These are phyloP conservation scores for Daldinia eschscholtzii DNA, from an alignment of 2,329 filamentous ascomycete genomes.

Conservation along the genomic window DNA sequence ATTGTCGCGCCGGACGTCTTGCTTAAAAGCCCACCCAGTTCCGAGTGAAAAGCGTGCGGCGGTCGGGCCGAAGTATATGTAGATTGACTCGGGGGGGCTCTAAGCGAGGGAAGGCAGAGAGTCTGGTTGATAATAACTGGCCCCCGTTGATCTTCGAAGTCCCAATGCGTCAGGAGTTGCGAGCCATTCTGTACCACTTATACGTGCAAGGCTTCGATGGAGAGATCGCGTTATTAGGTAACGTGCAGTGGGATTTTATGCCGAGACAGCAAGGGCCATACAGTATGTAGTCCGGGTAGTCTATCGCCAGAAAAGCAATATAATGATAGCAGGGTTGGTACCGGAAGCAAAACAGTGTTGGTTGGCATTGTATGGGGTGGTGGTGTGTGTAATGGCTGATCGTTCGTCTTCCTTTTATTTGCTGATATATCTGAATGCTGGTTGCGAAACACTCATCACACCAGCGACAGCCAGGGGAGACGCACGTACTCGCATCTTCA, in stretches of 20 bases:
- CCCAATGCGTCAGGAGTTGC: constrained; percentile 9
- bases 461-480: constrained; percentile 32
- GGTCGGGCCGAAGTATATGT: constrained; percentile 35
- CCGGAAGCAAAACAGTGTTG: constrained; percentile 36
- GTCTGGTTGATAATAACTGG: constrained; percentile 1
- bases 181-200: constrained; percentile 21
- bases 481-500: constrained; percentile 44
- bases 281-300: constrained; percentile 9
- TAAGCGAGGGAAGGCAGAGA: constrained; percentile 4
- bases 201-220: constrained; percentile 18
- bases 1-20: constrained; percentile 5
- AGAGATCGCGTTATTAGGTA: constrained; percentile 25
- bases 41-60: constrained; percentile 21
- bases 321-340: constrained; percentile 39
- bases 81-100: background rate
- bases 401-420: constrained; percentile 25
- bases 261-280: constrained; percentile 24
- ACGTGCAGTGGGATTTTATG: constrained; percentile 26
- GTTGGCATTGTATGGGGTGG: constrained; percentile 27
- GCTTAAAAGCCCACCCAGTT: background rate
- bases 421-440: constrained; percentile 16
- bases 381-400: constrained; percentile 30
- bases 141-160: constrained; percentile 20
- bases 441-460: constrained; percentile 26
- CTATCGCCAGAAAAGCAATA: constrained; percentile 31